Evolutionary conservation across 345 rosid genomes (phyloP), one percentile per base, ranked within the genome.

Genomic region (Eucalyptus rudis): DNA sequence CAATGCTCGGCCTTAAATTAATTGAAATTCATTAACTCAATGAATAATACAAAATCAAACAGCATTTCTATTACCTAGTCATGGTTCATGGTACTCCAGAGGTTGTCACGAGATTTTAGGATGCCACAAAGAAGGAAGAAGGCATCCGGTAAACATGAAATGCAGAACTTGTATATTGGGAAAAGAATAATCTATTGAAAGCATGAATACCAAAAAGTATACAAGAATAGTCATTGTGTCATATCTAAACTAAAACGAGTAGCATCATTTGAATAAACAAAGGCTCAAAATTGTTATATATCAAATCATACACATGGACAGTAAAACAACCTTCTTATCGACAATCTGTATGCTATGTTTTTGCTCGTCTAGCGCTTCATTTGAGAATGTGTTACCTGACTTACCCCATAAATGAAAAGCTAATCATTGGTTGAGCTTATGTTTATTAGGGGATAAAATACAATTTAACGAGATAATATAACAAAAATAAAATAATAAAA

Each of bases 261-360:
- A 86, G 31, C 31, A 51, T 68, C 7, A 45, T 84, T 49, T 52
- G 87, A 88, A 49, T 49, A 49, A 13, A 49, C 50, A 49, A 49
- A 83, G 40, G 9, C 27, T 71, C 83, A 84, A 66, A 44, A 62
- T 64, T 68, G 49, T 50, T 20, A 89, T 90, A 59, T 94, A 97
- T 99, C 96, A 98, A 91, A 94, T 97, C 99, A 94, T 98, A 98
- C 24, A 95, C 97, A 89, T 98, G 99, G 89, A 92, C 90, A 92
- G 98, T 93, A 96, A 91, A 5, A 98, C 95, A 86, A 98, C 95
- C 91, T 98, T 97, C 92, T 98, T 99, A 91, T 98, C 98, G 17
- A 98, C 99, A 90, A 98, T 96, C 88, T 99, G 92, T 90, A 97
- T 90, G 88, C 97, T 93, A 94, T 95, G 99, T 91, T 95, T 96